Conservation (phyloP, 2,329 filamentous ascomycete genomes). For the Aspergillus neotritici region DNA sequence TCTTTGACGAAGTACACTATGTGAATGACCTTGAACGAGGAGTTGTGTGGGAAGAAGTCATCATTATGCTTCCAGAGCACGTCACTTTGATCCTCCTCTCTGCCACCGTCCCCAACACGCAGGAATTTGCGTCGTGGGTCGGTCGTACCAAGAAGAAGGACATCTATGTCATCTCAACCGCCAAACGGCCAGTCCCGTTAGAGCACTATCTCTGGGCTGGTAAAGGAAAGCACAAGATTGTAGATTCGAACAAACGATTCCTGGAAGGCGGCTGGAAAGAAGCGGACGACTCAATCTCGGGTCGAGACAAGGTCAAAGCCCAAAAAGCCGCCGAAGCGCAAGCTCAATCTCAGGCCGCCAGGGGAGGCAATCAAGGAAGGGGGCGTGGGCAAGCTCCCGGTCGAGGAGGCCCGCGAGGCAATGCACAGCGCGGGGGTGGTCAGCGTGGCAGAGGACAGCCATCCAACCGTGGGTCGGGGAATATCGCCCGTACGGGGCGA, state of each 20-base stretch:
- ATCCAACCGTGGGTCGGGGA: slow-evolving; percentile 60
- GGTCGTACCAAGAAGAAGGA: slow-evolving; percentile 97
- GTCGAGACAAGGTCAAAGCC: slow-evolving; percentile 69
- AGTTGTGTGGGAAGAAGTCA: slow-evolving; percentile 99
- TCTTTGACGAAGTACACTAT: slow-evolving; percentile 98
- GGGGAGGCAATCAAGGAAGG: slow-evolving; percentile 50
- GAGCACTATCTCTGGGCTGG: slow-evolving; percentile 96
- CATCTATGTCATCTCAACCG: slow-evolving; percentile 97
- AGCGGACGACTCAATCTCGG: slow-evolving; percentile 74
- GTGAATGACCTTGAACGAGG: slow-evolving; percentile 94
- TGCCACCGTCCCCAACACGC: slow-evolving; percentile 92
- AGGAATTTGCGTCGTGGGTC: slow-evolving; percentile 98
- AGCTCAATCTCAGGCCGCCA: slow-evolving; percentile 49
- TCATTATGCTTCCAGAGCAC: slow-evolving; percentile 98
- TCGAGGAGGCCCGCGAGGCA: slow-evolving; percentile 31
- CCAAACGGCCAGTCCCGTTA: slow-evolving; percentile 87
- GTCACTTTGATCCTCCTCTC: slow-evolving; percentile 92
- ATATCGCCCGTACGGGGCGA: slow-evolving; percentile 83
- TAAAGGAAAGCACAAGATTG: slow-evolving; percentile 90
- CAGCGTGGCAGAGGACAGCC: slow-evolving; percentile 54
- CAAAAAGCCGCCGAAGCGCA: slow-evolving; percentile 47
- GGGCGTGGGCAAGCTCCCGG: slow-evolving; percentile 52
- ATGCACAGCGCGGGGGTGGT: slow-evolving; percentile 36
- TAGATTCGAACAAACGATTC: slow-evolving; percentile 87
- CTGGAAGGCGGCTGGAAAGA: slow-evolving; percentile 92